Conservation (phyloP, 257 asterid genomes). For the Mentha longifolia region DNA sequence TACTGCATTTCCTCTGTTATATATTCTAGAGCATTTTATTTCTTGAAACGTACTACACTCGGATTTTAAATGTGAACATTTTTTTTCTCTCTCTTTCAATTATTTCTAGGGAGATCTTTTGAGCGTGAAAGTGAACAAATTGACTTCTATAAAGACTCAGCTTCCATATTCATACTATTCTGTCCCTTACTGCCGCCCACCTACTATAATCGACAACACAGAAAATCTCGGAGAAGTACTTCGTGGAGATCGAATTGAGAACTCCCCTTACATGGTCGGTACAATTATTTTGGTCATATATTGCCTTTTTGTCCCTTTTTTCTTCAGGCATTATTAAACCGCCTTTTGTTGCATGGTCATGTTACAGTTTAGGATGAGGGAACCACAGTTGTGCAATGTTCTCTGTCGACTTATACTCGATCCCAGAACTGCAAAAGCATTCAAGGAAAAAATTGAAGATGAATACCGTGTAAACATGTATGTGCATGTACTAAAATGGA, state of each 20-base stretch:
- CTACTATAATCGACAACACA: conserved; percentile 59
- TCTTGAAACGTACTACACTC: background rate
- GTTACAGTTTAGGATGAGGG: conserved; percentile 74
- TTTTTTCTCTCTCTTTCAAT: conserved; percentile 3
- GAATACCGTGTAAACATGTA: conserved; percentile 78
- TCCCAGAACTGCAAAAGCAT: conserved; percentile 54
- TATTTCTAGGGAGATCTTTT: conserved; percentile 59
- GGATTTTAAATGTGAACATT: conserved; percentile 1
- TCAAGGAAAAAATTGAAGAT: conserved; percentile 65
- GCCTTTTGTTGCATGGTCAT: conserved; percentile 19
- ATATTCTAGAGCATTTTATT: background rate
- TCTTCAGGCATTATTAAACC: conserved; percentile 21
- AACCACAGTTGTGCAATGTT: conserved; percentile 69
- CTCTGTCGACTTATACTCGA: conserved; percentile 55
- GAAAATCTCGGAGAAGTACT: conserved; percentile 88
- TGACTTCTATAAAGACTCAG: conserved; percentile 78
- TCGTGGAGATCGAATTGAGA: conserved; percentile 81
- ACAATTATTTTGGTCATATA: conserved; percentile 8
- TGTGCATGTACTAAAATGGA: conserved; percentile 27
- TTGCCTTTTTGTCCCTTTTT: conserved; percentile 5
- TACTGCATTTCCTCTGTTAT: background rate
- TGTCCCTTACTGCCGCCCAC: conserved; percentile 66
- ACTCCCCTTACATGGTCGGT: conserved; percentile 63
- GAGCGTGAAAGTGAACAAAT: conserved; percentile 72
- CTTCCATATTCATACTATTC: conserved; percentile 76